phyloP scores from a whole-genome alignment of 1,139 yeast species.

The Sugiyamaella novakii region DNA sequence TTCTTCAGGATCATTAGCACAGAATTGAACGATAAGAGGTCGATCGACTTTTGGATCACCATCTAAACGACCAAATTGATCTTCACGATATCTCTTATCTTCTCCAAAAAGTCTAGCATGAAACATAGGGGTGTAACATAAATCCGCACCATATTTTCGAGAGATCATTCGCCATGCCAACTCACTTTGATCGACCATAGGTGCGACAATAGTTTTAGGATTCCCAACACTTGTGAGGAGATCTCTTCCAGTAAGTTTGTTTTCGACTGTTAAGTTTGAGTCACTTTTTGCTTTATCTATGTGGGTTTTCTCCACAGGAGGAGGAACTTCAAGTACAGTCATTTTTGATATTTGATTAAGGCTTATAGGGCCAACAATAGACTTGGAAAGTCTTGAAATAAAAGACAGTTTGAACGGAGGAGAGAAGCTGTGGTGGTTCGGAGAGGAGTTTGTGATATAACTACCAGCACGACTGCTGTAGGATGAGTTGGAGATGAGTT shows the following conservation, averaged over 20 bases:
- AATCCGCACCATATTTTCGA: conserved; percentile 85
- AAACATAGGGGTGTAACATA: conserved; percentile 96
- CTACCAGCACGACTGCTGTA: too few species aligned
- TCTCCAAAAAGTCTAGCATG: conserved; percentile 91
- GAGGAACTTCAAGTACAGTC: conserved; percentile 6
- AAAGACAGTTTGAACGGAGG: conserved; percentile 8
- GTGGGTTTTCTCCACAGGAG: background rate
- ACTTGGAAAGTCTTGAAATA: conserved; percentile 5
- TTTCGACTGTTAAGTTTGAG: background rate
- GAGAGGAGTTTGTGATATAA: too few species aligned
- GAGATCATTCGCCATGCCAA: conserved; percentile 93
- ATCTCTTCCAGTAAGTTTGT: conserved; percentile 58
- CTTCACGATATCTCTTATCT: conserved; percentile 73
- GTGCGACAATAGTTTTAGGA: conserved; percentile 90
- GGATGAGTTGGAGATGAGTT: too few species aligned
- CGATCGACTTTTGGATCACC: conserved; percentile 75
- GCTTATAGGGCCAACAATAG: conserved; percentile 2
- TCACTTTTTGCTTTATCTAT: background rate
- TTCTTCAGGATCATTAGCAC: conserved; percentile 94
- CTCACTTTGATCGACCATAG: conserved; percentile 98
- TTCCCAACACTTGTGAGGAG: conserved; percentile 67
- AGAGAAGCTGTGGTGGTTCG: too few species aligned
- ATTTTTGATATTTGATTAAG: background rate
- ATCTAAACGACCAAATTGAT: conserved; percentile 75
- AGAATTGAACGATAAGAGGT: conserved; percentile 92